Conservation (phyloP, 163 green algal species). For the Scenedesmus sp. region DNA sequence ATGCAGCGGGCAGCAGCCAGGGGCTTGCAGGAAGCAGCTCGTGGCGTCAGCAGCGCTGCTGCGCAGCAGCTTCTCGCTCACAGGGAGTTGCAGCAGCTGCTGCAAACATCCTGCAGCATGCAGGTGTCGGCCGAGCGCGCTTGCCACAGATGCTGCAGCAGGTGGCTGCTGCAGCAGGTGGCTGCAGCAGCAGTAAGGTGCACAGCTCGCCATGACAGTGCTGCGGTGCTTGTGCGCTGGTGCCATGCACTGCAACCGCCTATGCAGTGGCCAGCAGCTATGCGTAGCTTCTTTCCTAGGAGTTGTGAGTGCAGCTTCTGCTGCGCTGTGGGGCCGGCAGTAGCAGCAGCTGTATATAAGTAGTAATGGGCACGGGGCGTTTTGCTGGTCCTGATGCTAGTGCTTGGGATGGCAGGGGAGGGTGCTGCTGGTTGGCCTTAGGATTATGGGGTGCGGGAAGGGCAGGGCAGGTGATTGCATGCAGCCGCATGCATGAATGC, state of each 20-base stretch:
- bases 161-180: not conserved
- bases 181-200: not conserved
- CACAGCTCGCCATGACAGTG: not conserved
- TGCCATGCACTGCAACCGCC: not conserved
- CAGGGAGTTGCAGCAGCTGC: not conserved
- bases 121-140: not conserved
- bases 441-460: too few species aligned
- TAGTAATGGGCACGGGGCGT: not conserved
- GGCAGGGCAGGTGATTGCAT: not conserved
- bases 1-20: not conserved
- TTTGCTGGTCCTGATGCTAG: not conserved
- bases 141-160: not conserved
- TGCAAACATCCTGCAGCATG: not conserved
- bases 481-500: not conserved
- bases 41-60: not conserved
- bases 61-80: not conserved
- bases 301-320: not conserved
- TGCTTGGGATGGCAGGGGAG: not conserved
- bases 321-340: not conserved
- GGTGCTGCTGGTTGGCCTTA: not conserved
- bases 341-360: not conserved
- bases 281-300: not conserved
- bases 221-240: not conserved
- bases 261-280: not conserved
- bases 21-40: not conserved